Conservation (phyloP, 768 basidiomycete genomes). For the Russula foetens region DNA sequence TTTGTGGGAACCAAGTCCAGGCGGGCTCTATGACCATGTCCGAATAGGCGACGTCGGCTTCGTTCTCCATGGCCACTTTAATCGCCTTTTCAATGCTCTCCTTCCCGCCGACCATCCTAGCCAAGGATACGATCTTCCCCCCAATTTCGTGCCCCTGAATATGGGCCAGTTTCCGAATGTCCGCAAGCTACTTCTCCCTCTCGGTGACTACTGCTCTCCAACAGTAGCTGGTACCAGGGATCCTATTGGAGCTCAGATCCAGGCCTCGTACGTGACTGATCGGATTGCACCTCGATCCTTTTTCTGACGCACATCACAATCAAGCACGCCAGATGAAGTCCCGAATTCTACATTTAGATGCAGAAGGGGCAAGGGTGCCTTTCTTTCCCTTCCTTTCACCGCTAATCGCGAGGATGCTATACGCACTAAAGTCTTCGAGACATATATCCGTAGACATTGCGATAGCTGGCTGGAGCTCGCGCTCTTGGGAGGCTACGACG, state of each 20-base stretch:
- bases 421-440: conserved; percentile 12
- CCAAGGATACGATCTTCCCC: neutral
- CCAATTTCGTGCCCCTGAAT: neutral
- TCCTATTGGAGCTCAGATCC: neutral
- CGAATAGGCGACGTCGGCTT: conserved; percentile 21
- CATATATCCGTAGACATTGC: conserved; percentile 16
- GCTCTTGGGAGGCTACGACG: neutral
- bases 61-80: conserved; percentile 17
- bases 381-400: conserved; percentile 10
- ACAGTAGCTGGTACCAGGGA: neutral
- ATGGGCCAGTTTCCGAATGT: conserved; percentile 11
- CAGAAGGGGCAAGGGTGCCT: conserved; percentile 6
- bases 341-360: neutral
- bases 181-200: neutral
- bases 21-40: conserved; percentile 16
- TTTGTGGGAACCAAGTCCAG: conserved; percentile 19
- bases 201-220: neutral
- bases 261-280: conserved; percentile 4
- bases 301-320: neutral
- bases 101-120: neutral
- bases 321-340: neutral
- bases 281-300: neutral
- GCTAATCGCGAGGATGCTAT: conserved; percentile 1
- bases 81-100: conserved; percentile 18
- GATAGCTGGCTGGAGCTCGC: conserved; percentile 16